phyloP scores from a whole-genome alignment of 139 green algal genomes.

The Closterium sp. region DNA sequence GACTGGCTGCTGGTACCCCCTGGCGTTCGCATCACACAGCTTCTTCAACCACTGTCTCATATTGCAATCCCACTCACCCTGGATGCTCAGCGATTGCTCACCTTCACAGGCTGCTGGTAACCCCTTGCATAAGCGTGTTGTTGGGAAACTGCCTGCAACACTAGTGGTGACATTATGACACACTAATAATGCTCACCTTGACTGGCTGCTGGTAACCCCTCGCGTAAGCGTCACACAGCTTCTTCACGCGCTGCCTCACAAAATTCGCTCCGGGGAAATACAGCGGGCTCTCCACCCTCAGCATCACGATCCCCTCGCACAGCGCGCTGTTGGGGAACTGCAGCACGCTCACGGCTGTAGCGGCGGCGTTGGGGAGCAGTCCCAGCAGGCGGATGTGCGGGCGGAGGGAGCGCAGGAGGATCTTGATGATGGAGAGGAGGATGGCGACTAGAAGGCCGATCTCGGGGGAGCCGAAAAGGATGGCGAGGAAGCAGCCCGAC shows the following conservation, averaged over 20 bases:
- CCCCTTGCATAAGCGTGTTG: no score
- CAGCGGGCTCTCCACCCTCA: neutral
- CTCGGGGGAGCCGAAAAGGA: constrained; percentile 45
- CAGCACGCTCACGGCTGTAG: neutral
- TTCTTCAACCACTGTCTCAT: no score
- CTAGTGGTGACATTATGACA: no score
- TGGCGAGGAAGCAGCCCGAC: constrained; percentile 41
- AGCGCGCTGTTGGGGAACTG: neutral
- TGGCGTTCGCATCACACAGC: no score
- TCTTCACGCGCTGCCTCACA: neutral
- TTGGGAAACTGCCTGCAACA: neutral
- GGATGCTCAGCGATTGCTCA: no score
- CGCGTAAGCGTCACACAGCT: neutral
- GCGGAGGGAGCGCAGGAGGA: neutral
- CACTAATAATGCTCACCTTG: neutral
- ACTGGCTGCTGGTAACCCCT: neutral
- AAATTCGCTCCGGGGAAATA: neutral
- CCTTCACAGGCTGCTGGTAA: no score
- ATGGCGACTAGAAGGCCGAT: constrained; percentile 44
- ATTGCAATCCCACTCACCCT: no score
- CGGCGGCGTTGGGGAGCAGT: neutral
- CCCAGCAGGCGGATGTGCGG: neutral
- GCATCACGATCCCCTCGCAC: neutral
- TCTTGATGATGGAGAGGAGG: constrained; percentile 6
- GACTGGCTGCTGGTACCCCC: no score